Evolutionary conservation across 805 yeast genomes (phyloP).

Genomic region (Lipomyces yamadae): DNA sequence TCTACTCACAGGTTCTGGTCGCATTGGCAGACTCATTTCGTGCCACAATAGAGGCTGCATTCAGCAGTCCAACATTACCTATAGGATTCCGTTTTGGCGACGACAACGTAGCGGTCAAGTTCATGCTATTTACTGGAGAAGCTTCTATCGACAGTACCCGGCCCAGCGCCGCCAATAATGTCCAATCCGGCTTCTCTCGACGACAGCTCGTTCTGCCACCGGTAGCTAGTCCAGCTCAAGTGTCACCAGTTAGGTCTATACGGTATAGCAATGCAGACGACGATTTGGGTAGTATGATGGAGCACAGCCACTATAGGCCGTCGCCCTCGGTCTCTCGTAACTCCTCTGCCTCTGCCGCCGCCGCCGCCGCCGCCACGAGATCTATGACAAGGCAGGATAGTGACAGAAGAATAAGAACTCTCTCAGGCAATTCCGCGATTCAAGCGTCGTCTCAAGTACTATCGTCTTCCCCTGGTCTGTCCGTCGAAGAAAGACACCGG

Average conservation of each 20-base stretch:
- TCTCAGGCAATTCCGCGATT: conserved; percentile 7
- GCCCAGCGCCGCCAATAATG: neutral
- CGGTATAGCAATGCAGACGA: neutral
- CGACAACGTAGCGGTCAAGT: conserved; percentile 7
- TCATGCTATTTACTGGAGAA: conserved; percentile 30
- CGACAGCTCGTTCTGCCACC: conserved; percentile 1
- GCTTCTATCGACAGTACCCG: conserved; percentile 3
- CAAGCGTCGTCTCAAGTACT: neutral
- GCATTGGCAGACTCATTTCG: conserved; percentile 25
- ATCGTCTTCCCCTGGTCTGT: neutral
- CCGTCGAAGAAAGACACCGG: neutral
- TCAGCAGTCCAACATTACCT: conserved; percentile 26
- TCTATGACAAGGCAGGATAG: neutral
- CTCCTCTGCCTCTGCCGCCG: no score
- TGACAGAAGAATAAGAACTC: neutral
- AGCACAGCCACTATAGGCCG: neutral
- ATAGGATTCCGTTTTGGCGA: conserved; percentile 25
- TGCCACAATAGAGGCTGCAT: conserved; percentile 21
- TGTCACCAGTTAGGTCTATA: neutral
- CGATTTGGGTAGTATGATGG: neutral
- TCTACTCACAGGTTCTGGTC: conserved; percentile 16
- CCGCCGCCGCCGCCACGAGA: neutral
- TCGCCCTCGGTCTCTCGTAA: neutral
- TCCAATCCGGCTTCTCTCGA: neutral
- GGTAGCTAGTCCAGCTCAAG: neutral